Evolutionary conservation across 106 monocot species (phyloP), one percentile per base, ranked within the genome.

Genomic region (Dendrobium catenatum): DNA sequence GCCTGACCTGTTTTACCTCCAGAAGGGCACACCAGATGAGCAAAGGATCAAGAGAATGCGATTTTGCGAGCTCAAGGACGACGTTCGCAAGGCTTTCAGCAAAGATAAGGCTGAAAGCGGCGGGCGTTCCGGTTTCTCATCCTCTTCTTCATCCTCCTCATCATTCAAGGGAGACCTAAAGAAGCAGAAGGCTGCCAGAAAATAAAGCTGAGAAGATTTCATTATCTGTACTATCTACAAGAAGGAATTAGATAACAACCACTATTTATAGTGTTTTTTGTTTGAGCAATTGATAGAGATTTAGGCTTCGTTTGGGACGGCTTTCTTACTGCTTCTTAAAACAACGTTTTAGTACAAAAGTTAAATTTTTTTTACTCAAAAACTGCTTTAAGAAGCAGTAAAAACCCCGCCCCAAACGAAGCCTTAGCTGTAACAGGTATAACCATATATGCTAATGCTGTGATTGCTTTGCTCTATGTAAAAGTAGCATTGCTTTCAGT

Each of bases 21-120:
- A 90, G 58, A 90, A 84, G 49, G 92, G 89, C 56, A 85, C 85
- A 31, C 79, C 86, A 29, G 96, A 92, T n/a, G 92, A 92, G 77
- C 94, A 91, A 15, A 86, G 87, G 55, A 84, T 89, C 48, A 98
- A 98, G 80, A 78, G 86, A 48, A 82, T 66, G 79, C 86, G 97
- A 26, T 98, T 89, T 80, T 89, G 89, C 49, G 94, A 97, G 82
- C 86, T 97, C 33, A 97, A 84, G 85, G 94, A 89, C 9, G 92
- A 92, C 26, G 92, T 97, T 13, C 83, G 40, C 18, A 85, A 81
- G 76, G 96, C 96, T n/a, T 97, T 97, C 85, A 88, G 61, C 87
- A 94, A 97, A 81, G 96, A 97, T 47, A 90, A 89, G 83, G 90
- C 88, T 17, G 68, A 73, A 64, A 85, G 61, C 11, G 64, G 55